phyloP scores from a whole-genome alignment of 371 early-diverging fungal species.

The Syncephalastrum monosporum region DNA sequence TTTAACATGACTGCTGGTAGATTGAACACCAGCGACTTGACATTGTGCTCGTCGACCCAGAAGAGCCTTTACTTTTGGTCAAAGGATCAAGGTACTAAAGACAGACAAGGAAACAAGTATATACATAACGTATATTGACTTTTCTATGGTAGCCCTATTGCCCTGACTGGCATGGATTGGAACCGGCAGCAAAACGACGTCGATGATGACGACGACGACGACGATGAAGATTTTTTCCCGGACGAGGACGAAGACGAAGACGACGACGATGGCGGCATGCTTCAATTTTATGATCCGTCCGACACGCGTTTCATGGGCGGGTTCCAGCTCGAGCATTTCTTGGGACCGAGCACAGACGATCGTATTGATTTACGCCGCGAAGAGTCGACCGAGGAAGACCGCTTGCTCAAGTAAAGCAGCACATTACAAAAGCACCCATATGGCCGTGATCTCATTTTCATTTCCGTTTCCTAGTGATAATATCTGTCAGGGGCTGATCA shows the following conservation, averaged over 20 bases:
- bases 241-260: slow-evolving; percentile 17
- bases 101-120: no score
- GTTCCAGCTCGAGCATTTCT: slow-evolving; percentile 22
- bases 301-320: slow-evolving; percentile 23
- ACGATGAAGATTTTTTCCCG: slow-evolving; percentile 6
- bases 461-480: slow-evolving; percentile 15
- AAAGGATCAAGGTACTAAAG: no score
- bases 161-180: no score
- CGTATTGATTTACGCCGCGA: slow-evolving; percentile 20
- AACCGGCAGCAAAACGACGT: no score
- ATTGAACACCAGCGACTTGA: no score
- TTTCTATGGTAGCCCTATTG: no score
- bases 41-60: no score
- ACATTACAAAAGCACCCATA: neutral
- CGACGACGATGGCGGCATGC: slow-evolving; percentile 7
- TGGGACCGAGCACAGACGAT: slow-evolving; percentile 14
- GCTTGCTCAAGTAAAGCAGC: slow-evolving; percentile 13
- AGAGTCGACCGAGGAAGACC: slow-evolving; percentile 17
- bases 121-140: no score
- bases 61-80: no score
- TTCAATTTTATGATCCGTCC: slow-evolving; percentile 21
- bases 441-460: neutral
- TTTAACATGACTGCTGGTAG: no score
- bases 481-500: slow-evolving; percentile 19
- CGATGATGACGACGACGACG: neutral